These are phyloP conservation scores for Colletotrichum graminicola DNA, from an alignment of 2,329 filamentous ascomycete species.

Conservation along the genomic window DNA sequence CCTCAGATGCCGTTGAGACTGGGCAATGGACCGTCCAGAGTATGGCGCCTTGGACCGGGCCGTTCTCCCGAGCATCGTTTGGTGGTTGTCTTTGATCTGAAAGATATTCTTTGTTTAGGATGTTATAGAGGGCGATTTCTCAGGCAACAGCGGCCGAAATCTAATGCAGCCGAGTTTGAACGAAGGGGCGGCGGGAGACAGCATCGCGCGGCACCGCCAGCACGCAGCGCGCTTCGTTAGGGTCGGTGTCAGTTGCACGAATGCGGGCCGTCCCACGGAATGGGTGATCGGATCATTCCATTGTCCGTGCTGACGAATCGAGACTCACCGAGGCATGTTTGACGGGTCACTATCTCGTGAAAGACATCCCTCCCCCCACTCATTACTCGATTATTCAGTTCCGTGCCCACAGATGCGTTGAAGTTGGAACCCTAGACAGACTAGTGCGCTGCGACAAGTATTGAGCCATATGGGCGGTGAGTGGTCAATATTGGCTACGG, in stretches of 20 bases:
- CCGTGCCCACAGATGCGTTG: neutral
- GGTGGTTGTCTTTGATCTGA: constrained; percentile 12
- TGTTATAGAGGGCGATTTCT: constrained; percentile 4
- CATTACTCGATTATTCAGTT: neutral
- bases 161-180: neutral
- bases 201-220: neutral
- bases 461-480: constrained; percentile 18
- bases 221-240: constrained; percentile 10
- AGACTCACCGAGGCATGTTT: constrained; percentile 16
- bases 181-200: neutral
- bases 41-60: constrained; percentile 28
- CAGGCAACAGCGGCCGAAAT: constrained; percentile 31
- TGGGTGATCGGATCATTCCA: constrained; percentile 28
- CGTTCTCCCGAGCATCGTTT: constrained; percentile 6
- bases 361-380: no score
- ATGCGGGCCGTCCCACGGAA: constrained; percentile 39
- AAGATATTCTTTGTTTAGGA: constrained; percentile 23
- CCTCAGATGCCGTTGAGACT: constrained; percentile 19
- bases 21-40: neutral
- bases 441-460: neutral
- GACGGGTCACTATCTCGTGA: neutral
- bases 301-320: neutral
- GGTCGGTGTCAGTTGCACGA: constrained; percentile 14
- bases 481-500: constrained; percentile 24
- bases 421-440: neutral